phyloP scores from a whole-genome alignment of 169 alveolate genomes.

The Plasmodium adleri region DNA sequence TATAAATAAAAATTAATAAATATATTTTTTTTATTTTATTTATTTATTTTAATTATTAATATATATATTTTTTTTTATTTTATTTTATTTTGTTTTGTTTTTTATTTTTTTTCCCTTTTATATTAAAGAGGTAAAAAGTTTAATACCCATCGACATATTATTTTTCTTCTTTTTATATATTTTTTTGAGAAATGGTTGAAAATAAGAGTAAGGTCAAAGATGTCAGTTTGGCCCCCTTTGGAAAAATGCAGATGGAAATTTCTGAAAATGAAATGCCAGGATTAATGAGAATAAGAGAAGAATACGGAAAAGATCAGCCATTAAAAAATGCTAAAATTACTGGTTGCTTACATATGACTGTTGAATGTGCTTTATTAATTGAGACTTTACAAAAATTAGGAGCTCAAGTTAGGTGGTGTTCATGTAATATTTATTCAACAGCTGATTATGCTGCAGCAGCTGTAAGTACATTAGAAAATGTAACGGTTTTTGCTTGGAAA shows the following conservation, averaged over 20 bases:
- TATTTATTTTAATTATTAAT: no score
- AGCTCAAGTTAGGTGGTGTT: constrained; percentile 98
- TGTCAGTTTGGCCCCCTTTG: constrained; percentile 93
- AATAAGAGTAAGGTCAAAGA: constrained; percentile 88
- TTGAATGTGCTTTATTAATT: constrained; percentile 87
- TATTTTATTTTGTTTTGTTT: no score
- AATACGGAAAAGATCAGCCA: constrained; percentile 92
- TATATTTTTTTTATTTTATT: no score
- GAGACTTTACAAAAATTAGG: constrained; percentile 95
- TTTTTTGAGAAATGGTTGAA: constrained; percentile 32
- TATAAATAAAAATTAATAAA: no score
- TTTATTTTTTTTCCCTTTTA: no score
- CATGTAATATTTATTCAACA: constrained; percentile 98
- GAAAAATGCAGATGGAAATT: constrained; percentile 93
- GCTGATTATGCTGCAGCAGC: constrained; percentile 98
- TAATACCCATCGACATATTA: no score
- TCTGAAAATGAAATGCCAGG: constrained; percentile 99
- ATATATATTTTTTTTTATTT: no score
- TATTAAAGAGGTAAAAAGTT: no score
- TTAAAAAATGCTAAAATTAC: constrained; percentile 95
- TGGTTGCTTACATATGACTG: constrained; percentile 98
- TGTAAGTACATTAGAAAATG: constrained; percentile 90
- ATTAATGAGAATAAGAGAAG: constrained; percentile 93
- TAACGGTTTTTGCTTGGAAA: constrained; percentile 98
- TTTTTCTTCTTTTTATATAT: neutral